Conservation (phyloP, 352 stramenopile genomes). For the Phytophthora brassicae region DNA sequence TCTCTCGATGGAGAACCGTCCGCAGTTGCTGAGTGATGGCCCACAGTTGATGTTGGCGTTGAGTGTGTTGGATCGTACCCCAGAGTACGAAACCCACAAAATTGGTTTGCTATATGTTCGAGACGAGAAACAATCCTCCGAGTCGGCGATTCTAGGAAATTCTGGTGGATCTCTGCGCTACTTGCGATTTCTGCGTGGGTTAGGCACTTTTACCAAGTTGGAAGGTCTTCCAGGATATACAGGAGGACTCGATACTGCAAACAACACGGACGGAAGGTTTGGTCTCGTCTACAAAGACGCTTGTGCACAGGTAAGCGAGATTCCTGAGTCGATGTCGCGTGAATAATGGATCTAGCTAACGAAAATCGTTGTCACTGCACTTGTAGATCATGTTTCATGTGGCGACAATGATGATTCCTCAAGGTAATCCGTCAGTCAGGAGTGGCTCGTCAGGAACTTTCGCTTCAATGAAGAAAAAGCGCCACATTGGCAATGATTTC, state of each 20-base stretch:
- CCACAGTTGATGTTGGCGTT: constrained; percentile 58
- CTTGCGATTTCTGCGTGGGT: constrained; percentile 64
- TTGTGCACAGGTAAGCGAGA: constrained; percentile 52
- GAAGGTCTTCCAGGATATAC: constrained; percentile 67
- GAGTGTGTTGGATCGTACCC: constrained; percentile 79
- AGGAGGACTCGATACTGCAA: constrained; percentile 73
- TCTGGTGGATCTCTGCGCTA: constrained; percentile 75
- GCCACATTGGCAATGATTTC: constrained; percentile 89
- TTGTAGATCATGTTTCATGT: constrained; percentile 86
- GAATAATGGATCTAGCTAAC: not conserved
- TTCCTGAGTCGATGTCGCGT: not conserved
- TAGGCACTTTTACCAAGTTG: constrained; percentile 72
- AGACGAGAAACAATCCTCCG: constrained; percentile 51
- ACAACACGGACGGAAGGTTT: constrained; percentile 76
- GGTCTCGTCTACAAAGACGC: constrained; percentile 70
- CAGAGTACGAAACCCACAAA: constrained; percentile 86
- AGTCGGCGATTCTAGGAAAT: constrained; percentile 75
- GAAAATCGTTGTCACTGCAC: not conserved
- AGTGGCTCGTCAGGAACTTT: constrained; percentile 14
- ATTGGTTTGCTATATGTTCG: constrained; percentile 81
- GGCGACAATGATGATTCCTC: constrained; percentile 77
- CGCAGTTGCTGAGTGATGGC: constrained; percentile 62
- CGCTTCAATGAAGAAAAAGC: constrained; percentile 78
- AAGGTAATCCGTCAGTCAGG: not conserved
- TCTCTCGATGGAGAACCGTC: constrained; percentile 50